These are phyloP conservation scores for Plasmodium vivax DNA, from an alignment of 169 alveolate genomes.

Conservation along the genomic window DNA sequence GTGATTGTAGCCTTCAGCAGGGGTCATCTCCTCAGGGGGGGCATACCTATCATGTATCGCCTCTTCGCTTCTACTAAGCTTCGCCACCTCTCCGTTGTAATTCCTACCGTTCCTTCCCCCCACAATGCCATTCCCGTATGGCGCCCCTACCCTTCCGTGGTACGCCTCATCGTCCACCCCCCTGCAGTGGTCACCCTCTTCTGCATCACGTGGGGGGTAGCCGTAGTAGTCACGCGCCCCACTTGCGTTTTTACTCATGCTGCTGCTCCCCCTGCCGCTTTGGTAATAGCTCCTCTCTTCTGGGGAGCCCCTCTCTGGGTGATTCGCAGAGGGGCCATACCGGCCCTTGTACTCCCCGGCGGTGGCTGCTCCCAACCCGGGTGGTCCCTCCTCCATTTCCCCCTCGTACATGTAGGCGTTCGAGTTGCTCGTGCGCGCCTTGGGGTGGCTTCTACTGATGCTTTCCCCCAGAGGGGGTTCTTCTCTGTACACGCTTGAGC, in stretches of 20 bases:
- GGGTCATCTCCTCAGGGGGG: neutral
- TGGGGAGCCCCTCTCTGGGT: neutral
- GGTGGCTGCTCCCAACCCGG: neutral
- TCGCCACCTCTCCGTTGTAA: neutral
- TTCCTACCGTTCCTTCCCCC: neutral
- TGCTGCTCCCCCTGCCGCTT: neutral
- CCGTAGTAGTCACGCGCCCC: neutral
- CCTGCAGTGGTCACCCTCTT: neutral
- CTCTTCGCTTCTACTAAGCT: slow-evolving; percentile 4
- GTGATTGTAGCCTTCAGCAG: neutral
- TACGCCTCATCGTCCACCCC: neutral
- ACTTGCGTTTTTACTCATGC: neutral
- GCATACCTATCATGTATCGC: slow-evolving; percentile 1
- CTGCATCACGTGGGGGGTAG: neutral
- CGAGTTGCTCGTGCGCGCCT: neutral
- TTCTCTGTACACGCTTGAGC: neutral
- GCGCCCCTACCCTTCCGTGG: neutral
- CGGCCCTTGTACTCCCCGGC: neutral
- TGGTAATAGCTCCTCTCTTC: neutral
- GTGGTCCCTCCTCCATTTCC: neutral
- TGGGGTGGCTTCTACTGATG: neutral
- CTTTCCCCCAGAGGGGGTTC: neutral
- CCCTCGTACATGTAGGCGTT: neutral
- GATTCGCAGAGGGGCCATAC: neutral
- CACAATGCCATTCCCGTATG: neutral